Base-by-base conservation (phyloP, 805 yeast species). In the Clavispora fructus region DNA sequence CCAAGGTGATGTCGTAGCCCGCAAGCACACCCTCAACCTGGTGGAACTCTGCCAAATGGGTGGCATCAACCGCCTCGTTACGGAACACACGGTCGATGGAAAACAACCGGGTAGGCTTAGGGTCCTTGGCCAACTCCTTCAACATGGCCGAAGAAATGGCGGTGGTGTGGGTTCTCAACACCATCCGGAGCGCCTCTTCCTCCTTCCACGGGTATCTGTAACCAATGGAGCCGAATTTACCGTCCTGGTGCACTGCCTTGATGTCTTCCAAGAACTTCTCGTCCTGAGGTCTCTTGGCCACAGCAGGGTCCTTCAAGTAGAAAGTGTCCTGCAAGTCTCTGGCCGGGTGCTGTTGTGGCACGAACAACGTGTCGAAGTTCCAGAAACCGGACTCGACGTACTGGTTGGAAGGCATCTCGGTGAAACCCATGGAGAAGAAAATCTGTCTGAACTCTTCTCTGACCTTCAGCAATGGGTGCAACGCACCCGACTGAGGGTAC, bases 281-380 rank as follows among this genome's bases (percentile, higher is more conserved):
- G 69, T 94, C 99, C 55, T 82, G 82, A 44, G 98, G 99, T 58
- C 77, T 74, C 51, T 83, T 84, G 46, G 96, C 96, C 51, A 68
- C 74, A 42, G 71, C 75, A 30, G 99, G 99, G 64, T 94, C 98
- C 65, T 91, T 92, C 70, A 94, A 77, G 73, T 94, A 94, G 75
- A 94, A 94, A 49, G 99, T 94, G 72, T 94, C 99, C 71, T 94
- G 99, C 66, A 94, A 78, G 67, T 94, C 99, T 75, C 99, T 85
- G 42, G 99, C 99, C 14, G 99, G 99, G 73, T 94, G 99, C 74
- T 94, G 98, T 74, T 94, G 99, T 46, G 99, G 99, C 45, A 94
- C 99, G 61, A 74, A 94, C 60, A 94, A 78, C 4, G 99, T 82
- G 67, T 94, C 99, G 63, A 94, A 94, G 71, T 94, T 94, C 99